phyloP scores from a whole-genome alignment of 371 early-diverging fungal genomes.

The Chytridiales sp. region DNA sequence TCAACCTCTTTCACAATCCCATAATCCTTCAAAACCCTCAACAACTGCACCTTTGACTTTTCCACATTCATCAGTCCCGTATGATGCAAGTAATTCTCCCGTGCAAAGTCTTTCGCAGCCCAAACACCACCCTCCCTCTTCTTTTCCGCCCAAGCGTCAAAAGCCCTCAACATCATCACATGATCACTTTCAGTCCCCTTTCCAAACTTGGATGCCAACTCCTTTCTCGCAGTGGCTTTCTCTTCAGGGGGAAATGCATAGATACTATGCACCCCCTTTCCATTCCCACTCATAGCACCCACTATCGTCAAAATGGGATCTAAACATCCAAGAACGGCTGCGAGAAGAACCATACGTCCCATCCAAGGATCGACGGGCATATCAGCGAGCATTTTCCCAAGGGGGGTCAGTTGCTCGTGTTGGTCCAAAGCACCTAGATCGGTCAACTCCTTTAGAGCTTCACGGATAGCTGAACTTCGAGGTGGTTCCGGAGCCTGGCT shows the following conservation, averaged over 20 bases:
- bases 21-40: conserved; percentile 33
- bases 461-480: conserved; percentile 20
- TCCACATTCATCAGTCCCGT: conserved; percentile 33
- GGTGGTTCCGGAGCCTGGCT: conserved; percentile 54
- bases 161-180: conserved; percentile 34
- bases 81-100: conserved; percentile 31
- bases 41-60: conserved; percentile 32
- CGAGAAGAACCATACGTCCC: conserved; percentile 86
- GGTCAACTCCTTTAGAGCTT: conserved; percentile 34
- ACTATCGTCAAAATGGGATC: conserved; percentile 83
- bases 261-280: conserved; percentile 37
- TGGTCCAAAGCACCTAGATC: conserved; percentile 51
- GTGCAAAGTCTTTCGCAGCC: conserved; percentile 26
- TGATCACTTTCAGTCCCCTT: conserved; percentile 34
- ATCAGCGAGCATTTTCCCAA: conserved; percentile 51
- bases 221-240: conserved; percentile 30
- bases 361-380: conserved; percentile 60
- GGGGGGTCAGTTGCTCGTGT: conserved; percentile 47
- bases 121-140: background rate
- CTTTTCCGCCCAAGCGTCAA: conserved; percentile 30
- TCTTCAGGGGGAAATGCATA: conserved; percentile 43
- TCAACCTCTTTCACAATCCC: conserved; percentile 14
- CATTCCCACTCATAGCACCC: conserved; percentile 49
- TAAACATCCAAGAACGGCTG: conserved; percentile 74
- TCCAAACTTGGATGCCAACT: conserved; percentile 23